phyloP scores from a whole-genome alignment of 2,329 filamentous ascomycete species.

The Zymoseptoria tritici region DNA sequence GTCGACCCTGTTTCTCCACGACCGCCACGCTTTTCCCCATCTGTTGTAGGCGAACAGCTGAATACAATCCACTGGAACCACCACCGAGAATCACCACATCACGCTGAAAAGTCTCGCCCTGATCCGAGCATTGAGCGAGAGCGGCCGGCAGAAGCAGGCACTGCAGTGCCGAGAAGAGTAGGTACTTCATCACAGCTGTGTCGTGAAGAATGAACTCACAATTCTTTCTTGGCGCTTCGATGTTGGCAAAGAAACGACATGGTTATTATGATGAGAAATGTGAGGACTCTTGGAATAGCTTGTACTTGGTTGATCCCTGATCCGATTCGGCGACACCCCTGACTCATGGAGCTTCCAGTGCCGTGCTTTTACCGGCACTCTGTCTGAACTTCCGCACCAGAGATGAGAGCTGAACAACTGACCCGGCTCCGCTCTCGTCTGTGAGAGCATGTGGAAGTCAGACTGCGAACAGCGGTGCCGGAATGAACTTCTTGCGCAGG shows the following conservation, averaged over 20 bases:
- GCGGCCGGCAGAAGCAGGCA: not conserved
- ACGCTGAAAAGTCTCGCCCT: not conserved
- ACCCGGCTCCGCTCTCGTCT: not conserved
- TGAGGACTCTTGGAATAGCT: not conserved
- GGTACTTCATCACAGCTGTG: not conserved
- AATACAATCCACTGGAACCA: slow-evolving; percentile 36
- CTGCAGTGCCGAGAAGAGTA: not conserved
- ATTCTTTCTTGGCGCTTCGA: no score
- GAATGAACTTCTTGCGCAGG: no score
- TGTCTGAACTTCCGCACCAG: not conserved
- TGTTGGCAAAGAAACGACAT: not conserved
- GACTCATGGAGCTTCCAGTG: not conserved
- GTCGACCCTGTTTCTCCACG: slow-evolving; percentile 31
- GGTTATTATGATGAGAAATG: not conserved
- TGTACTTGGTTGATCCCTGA: not conserved
- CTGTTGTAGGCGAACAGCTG: slow-evolving; percentile 35
- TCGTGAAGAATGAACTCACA: not conserved
- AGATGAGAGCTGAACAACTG: not conserved
- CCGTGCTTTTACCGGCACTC: not conserved
- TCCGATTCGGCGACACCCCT: not conserved
- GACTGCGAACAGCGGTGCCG: no score
- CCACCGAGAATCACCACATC: slow-evolving; percentile 38
- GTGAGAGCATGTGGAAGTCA: not conserved
- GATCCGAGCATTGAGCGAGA: not conserved
- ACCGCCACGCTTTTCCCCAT: slow-evolving; percentile 33